Base-by-base conservation (phyloP, 305 asterid species). In the Ruellia speciosa region DNA sequence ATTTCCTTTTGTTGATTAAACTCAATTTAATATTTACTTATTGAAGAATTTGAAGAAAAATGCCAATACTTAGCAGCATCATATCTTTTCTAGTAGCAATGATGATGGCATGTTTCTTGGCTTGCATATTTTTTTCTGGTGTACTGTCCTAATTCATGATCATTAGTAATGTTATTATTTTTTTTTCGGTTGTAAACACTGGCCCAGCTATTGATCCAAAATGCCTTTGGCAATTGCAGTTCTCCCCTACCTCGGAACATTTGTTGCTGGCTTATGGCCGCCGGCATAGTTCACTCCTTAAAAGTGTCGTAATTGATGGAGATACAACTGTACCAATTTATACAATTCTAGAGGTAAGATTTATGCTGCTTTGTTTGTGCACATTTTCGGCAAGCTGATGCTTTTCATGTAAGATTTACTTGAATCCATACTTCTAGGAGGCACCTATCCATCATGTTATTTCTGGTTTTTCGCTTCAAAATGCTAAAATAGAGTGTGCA, bases 241-340 rank as follows among this genome's bases (percentile, higher is more conserved):
- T 92, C 67, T 92, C 99, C 69, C 95, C 99, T 49, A 83, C 99
- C 31, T 92, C 99, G 10, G 96, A 92, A 77, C 96, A 92, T 77
- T 73, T 92, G 56, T 76, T 92, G 69, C 94, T 92, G 64, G 95
- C 95, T 52, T 92, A 92, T 69, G 99, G 99, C 19, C 87, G 95
- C 50, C 98, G 96, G 50, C 98, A 90, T 68, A 77, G 78, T 77
- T 85, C 96, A 48, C 98, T 92, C 73, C 96, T 92, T 41, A 92
- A 81, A 69, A 92, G 95, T 64, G 92, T 86, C 9, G 87, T 92
- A 65, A 81, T 86, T 69, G 95, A 92, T 74, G 95, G 95, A 64
- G 99, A 84, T 37, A 72, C 79, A 55, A 82, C 95, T 0, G 75
- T 92, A 24, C 90, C 95, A 24, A 77, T 92, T 35, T 92, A 88